Conservation (phyloP, 1,284 basidiomycete species). For the Xerocomus minutiporus region DNA sequence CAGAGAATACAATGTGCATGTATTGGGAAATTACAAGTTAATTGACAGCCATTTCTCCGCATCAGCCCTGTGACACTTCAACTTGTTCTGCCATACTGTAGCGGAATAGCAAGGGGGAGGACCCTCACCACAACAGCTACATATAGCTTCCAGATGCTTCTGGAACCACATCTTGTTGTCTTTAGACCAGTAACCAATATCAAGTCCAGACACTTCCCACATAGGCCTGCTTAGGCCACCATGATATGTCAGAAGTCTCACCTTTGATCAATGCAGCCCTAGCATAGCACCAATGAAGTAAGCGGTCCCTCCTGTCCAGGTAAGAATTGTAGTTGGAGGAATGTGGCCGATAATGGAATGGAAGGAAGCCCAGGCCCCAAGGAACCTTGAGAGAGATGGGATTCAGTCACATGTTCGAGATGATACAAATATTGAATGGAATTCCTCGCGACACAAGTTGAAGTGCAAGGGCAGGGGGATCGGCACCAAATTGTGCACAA, state of each 20-base stretch:
- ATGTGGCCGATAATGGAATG: neutral
- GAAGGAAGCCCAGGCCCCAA: neutral
- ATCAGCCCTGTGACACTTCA: too few species aligned
- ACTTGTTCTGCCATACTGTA: neutral
- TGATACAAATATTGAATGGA: neutral
- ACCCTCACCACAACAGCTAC: neutral
- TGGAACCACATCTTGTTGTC: constrained; percentile 8
- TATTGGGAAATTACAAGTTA: too few species aligned
- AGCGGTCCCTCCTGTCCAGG: neutral
- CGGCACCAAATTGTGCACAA: neutral
- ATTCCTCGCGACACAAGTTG: neutral
- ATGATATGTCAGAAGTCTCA: neutral
- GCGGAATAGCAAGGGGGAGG: neutral
- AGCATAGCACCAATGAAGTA: neutral
- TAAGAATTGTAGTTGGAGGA: neutral
- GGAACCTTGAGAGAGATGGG: neutral
- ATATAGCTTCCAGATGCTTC: neutral
- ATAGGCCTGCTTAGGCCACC: constrained; percentile 1
- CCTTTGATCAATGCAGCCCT: neutral
- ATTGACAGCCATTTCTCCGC: too few species aligned
- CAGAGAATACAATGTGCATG: too few species aligned
- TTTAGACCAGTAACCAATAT: neutral
- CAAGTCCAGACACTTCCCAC: neutral
- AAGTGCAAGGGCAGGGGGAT: neutral
- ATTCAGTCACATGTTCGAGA: neutral